These are phyloP conservation scores for Aspergillus sclerotiicarbonarius DNA, from an alignment of 495 filamentous ascomycete genomes.

Conservation along the genomic window DNA sequence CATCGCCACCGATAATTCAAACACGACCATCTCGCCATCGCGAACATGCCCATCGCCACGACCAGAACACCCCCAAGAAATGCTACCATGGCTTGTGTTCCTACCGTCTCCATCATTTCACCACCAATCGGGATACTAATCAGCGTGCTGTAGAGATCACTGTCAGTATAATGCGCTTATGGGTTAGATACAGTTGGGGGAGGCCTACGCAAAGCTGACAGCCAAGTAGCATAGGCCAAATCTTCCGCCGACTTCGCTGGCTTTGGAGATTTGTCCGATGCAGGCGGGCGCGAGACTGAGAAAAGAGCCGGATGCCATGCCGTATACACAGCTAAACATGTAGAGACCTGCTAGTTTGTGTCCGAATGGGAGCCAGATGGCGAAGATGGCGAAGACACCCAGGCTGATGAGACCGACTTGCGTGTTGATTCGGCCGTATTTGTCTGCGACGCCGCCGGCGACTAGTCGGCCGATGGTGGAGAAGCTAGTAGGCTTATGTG, in stretches of 20 bases:
- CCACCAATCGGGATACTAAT: conserved; percentile 43
- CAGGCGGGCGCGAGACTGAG: conserved; percentile 63
- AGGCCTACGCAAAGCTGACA: conserved; percentile 56
- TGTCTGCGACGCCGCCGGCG: conserved; percentile 67
- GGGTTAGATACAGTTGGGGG: neutral
- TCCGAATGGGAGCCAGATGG: conserved; percentile 59
- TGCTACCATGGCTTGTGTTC: conserved; percentile 33
- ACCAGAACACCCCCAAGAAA: conserved; percentile 40
- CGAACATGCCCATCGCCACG: conserved; percentile 35
- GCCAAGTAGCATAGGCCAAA: conserved; percentile 66
- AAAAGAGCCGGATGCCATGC: conserved; percentile 59
- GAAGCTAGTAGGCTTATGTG: conserved; percentile 16
- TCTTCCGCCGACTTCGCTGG: conserved; percentile 61
- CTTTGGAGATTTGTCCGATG: conserved; percentile 59
- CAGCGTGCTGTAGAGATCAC: conserved; percentile 25
- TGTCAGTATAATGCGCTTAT: neutral
- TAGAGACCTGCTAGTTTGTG: conserved; percentile 48
- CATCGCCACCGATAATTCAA: conserved; percentile 48
- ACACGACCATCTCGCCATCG: conserved; percentile 49
- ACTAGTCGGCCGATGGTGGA: conserved; percentile 62
- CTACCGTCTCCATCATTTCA: conserved; percentile 42
- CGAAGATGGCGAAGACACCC: conserved; percentile 51
- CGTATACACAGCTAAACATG: conserved; percentile 59
- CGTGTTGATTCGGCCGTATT: conserved; percentile 67
- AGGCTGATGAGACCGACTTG: conserved; percentile 36